Evolutionary conservation across 805 yeast genomes (phyloP).

Genomic region (Pichia eremophila): DNA sequence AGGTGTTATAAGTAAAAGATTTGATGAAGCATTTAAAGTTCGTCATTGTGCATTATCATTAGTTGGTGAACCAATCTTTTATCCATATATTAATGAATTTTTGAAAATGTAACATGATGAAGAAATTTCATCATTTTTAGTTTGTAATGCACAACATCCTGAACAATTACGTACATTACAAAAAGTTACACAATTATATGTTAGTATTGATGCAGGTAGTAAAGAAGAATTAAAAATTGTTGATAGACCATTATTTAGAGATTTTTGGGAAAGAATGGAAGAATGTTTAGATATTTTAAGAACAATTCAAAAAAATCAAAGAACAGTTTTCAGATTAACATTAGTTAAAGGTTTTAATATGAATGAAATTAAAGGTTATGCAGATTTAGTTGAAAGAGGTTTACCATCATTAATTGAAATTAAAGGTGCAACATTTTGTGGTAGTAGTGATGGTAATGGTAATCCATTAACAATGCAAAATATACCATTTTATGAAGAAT

Average conservation of each 20-base stretch:
- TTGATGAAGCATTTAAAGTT: constrained; percentile 83
- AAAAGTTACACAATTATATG: constrained; percentile 84
- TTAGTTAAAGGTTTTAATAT: constrained; percentile 89
- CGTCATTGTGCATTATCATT: constrained; percentile 86
- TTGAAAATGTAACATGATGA: constrained; percentile 70
- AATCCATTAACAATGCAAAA: constrained; percentile 92
- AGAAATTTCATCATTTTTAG: constrained; percentile 78
- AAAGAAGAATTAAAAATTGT: constrained; percentile 70
- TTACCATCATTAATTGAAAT: constrained; percentile 83
- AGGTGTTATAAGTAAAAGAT: constrained; percentile 82
- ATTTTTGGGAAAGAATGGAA: constrained; percentile 85
- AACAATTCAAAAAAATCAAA: constrained; percentile 66
- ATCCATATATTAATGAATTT: constrained; percentile 83
- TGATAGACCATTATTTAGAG: constrained; percentile 82
- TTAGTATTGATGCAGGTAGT: constrained; percentile 90
- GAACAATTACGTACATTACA: constrained; percentile 59
- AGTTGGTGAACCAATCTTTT: constrained; percentile 92
- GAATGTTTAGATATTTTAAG: constrained; percentile 70
- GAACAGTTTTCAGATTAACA: constrained; percentile 86
- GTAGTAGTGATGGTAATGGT: constrained; percentile 74
- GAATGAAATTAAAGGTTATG: constrained; percentile 78
- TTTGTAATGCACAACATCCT: constrained; percentile 95
- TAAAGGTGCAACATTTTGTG: constrained; percentile 94
- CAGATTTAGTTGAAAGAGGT: constrained; percentile 76
- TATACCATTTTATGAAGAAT: constrained; percentile 90